These are phyloP conservation scores for Eimeria zaria DNA, from an alignment of 169 alveolate genomes.

Conservation along the genomic window DNA sequence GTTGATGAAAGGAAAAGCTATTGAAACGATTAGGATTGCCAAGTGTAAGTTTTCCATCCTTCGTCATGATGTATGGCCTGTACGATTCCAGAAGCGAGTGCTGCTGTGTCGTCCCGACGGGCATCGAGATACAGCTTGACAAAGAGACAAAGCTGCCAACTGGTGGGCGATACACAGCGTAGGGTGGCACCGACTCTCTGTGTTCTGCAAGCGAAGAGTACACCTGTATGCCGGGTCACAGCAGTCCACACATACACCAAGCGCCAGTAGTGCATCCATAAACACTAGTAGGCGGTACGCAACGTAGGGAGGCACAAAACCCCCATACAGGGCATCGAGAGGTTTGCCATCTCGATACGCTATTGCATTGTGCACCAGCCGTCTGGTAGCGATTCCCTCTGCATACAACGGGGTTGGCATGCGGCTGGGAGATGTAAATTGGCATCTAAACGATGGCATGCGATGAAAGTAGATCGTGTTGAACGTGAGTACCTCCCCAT, in stretches of 20 bases:
- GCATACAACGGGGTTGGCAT: neutral
- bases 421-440: neutral
- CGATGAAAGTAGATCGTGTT: neutral
- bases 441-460: neutral
- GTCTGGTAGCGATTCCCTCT: neutral
- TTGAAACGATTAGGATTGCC: constrained; percentile 50
- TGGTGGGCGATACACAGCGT: constrained; percentile 65
- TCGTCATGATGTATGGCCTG: constrained; percentile 32
- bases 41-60: constrained; percentile 24
- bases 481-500: neutral
- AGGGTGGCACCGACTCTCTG: constrained; percentile 35
- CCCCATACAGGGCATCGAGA: too few relatives aligned
- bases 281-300: too few relatives aligned
- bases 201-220: constrained; percentile 73
- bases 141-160: constrained; percentile 45
- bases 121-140: neutral
- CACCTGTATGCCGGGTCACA: constrained; percentile 34
- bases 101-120: constrained; percentile 16
- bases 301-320: neutral
- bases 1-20: constrained; percentile 79
- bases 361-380: neutral
- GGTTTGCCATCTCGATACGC: too few relatives aligned
- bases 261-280: neutral
- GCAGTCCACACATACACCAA: neutral
- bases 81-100: constrained; percentile 16